These are phyloP conservation scores for Ogataea nonfermentans DNA, from an alignment of 805 yeast species.

Conservation along the genomic window DNA sequence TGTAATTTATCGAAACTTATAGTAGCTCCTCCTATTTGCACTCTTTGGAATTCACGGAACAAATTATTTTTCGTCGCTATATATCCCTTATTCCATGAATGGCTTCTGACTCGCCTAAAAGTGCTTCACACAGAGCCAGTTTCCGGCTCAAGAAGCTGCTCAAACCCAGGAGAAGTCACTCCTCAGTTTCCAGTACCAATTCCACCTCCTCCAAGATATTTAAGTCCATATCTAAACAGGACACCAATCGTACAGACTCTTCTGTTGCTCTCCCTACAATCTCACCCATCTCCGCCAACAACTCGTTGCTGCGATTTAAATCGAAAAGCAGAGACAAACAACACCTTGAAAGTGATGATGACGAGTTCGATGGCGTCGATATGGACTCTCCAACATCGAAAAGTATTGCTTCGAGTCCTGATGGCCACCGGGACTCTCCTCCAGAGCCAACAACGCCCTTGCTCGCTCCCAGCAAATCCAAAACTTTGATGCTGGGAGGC, in stretches of 20 bases:
- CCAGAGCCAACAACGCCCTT: neutral
- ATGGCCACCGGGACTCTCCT: neutral
- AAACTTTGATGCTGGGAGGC: conserved; percentile 4
- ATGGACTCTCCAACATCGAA: neutral
- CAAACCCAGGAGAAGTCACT: conserved; percentile 11
- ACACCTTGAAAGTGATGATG: conserved; percentile 3
- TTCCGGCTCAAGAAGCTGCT: conserved; percentile 14
- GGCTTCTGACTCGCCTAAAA: conserved; percentile 10
- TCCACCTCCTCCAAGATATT: conserved; percentile 5
- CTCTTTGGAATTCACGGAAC: neutral
- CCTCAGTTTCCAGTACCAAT: conserved; percentile 11
- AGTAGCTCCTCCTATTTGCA: neutral
- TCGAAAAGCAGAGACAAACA: conserved; percentile 1
- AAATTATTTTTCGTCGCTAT: conserved; percentile 1
- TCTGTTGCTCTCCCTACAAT: conserved; percentile 10
- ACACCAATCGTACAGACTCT: conserved; percentile 2
- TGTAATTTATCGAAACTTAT: neutral
- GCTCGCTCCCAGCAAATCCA: conserved; percentile 1
- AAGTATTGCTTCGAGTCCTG: neutral
- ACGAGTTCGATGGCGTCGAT: conserved; percentile 7
- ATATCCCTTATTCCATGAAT: conserved; percentile 5
- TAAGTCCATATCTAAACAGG: conserved; percentile 2
- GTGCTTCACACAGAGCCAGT: conserved; percentile 11
- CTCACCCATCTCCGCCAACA: conserved; percentile 8
- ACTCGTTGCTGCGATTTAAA: conserved; percentile 3